Base-by-base conservation (phyloP, 176 grass and related monocot species). In the Zizania latifolia region DNA sequence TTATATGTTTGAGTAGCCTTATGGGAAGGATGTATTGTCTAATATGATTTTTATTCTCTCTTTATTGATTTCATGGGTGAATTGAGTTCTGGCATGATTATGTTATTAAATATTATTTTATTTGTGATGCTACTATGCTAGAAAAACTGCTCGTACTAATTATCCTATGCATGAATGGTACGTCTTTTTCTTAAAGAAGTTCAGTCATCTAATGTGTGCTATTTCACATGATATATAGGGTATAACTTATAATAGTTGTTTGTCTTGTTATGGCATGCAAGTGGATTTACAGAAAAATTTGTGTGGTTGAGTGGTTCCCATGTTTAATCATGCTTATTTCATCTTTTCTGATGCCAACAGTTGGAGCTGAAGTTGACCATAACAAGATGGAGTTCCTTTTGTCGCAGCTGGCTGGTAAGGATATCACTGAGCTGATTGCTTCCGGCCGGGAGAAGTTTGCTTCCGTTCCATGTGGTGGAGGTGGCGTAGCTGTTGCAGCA, bases 371-470 rank as follows among this genome's bases (percentile, higher is more conserved):
- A 77, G 27, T 32, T 34, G 58, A 77, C 45, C 23, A 77, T 22
- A 41, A 45, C 43, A 63, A 60, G 29, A 50, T 77, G 40, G 74
- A 64, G 11, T 46, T 45, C 14, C 72, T 76, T 31, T 44, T 63
- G 28, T 43, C 58, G 22, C 23, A 77, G 35, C 23, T 78, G 30
- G 34, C 23, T 54, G 62, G 62, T 31, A 78, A 78, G 46, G 76
- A 78, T 15, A 58, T 68, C 46, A 78, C 15, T 68, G 62, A 78
- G 61, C 15, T 78, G 6, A 57, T 78, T 68, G 62, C 76, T 39
- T 48, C 62, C 3, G 33, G 46, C 16, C 35, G 76, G 62, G 76
- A 78, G 61, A 78, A 78, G 76, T 78, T 78, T 33, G 76, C 76
- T 56, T 78, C 76, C 0, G 76, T 68, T 62, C 76, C 76, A 54